These are phyloP conservation scores for Oryza australiensis DNA, from an alignment of 176 grass and related monocot genomes.

Conservation along the genomic window DNA sequence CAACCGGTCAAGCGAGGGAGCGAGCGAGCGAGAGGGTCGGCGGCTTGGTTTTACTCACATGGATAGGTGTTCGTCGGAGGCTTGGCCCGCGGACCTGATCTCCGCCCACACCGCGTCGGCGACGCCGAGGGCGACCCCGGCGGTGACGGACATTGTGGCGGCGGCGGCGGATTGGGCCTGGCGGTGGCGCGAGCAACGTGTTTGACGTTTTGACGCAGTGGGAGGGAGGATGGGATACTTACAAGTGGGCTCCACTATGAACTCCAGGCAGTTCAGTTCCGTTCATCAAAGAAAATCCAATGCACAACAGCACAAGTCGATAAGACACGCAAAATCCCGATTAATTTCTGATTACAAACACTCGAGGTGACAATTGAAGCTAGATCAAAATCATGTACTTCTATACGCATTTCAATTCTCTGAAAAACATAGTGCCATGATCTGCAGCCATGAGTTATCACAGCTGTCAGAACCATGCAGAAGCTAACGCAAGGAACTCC, in stretches of 20 bases:
- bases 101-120: conserved; percentile 62
- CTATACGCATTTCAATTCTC: conserved; percentile 28
- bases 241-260: conserved; percentile 14
- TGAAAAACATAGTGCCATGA: not conserved
- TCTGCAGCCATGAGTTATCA: not conserved
- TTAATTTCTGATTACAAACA: conserved; percentile 32
- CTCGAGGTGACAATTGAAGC: conserved; percentile 8
- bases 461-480: not conserved
- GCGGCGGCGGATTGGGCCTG: not conserved
- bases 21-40: not conserved
- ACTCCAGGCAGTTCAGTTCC: not conserved
- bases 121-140: conserved; percentile 47
- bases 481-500: not conserved
- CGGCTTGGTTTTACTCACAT: conserved; percentile 47
- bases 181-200: conserved; percentile 19
- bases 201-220: conserved; percentile 42
- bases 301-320: conserved; percentile 5
- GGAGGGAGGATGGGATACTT: not conserved
- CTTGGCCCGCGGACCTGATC: conserved; percentile 59
- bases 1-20: not conserved
- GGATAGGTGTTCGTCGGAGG: conserved; percentile 77
- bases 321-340: not conserved
- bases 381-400: conserved; percentile 39
- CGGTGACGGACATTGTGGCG: conserved; percentile 8
- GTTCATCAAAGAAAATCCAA: not conserved